Percentiles rank a stretch among this genome's conserved stretches.
phyloP scores from a whole-genome alignment of 495 filamentous ascomycete genomes.

The Penicillium dipodomyicola region DNA sequence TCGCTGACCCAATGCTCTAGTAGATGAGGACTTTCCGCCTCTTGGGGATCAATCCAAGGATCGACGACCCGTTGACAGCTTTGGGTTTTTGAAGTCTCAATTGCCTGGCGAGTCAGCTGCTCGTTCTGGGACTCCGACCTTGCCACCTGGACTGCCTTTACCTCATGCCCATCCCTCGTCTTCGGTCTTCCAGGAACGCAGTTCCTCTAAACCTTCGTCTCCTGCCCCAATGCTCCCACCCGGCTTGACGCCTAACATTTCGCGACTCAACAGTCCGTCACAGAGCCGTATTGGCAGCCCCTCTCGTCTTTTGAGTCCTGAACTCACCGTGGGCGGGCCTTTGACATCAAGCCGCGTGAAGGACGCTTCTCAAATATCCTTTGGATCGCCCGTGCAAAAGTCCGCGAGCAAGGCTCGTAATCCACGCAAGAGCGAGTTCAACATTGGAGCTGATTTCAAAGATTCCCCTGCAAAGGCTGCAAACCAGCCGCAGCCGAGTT shows the following conservation, averaged over 20 bases:
- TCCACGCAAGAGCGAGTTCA: constrained; percentile 27
- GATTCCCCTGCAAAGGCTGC: constrained; percentile 12
- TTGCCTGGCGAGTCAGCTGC: constrained; percentile 34
- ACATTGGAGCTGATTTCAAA: constrained; percentile 25
- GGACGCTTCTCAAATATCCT: constrained; percentile 41
- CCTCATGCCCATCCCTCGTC: constrained; percentile 53
- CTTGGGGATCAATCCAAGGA: constrained; percentile 40
- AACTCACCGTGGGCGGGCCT: constrained; percentile 6
- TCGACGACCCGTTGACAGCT: constrained; percentile 40
- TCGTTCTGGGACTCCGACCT: constrained; percentile 54
- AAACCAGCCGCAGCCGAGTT: constrained; percentile 15
- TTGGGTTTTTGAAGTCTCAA: constrained; percentile 47
- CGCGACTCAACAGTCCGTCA: constrained; percentile 32
- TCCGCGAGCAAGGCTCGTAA: constrained; percentile 34
- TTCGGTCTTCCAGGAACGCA: constrained; percentile 36
- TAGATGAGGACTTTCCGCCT: constrained; percentile 55
- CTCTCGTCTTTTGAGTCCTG: constrained; percentile 27
- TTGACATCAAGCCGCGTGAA: constrained; percentile 27
- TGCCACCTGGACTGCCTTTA: constrained; percentile 66
- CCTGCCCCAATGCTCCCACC: constrained; percentile 35
- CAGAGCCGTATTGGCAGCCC: constrained; percentile 23
- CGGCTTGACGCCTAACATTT: constrained; percentile 28
- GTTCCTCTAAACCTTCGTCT: constrained; percentile 34
- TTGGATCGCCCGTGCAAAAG: constrained; percentile 45
- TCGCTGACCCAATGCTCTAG: constrained; percentile 32